Conservation (phyloP, 2,329 filamentous ascomycete genomes). For the Didymella arachidicola region DNA sequence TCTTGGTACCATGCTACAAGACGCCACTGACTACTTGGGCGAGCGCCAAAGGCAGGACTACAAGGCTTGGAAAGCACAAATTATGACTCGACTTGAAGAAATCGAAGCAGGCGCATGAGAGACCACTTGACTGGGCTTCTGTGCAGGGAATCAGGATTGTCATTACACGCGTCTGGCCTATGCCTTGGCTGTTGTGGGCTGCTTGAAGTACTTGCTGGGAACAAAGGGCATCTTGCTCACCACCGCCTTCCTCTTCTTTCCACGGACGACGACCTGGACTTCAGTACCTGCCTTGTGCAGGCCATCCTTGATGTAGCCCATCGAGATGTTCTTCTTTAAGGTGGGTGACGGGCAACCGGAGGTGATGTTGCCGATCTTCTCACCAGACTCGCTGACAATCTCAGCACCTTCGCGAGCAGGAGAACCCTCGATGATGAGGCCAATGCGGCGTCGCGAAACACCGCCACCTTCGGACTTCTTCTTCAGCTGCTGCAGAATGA, state of each 20-base stretch:
- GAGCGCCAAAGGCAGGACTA: constrained; percentile 69
- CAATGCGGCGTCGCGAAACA: constrained; percentile 76
- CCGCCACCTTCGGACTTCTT: constrained; percentile 75
- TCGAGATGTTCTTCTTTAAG: constrained; percentile 89
- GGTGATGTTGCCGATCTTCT: constrained; percentile 80
- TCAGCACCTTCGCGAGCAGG: constrained; percentile 89
- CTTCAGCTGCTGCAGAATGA: constrained; percentile 78
- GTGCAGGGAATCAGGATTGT: neutral
- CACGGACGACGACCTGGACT: constrained; percentile 78
- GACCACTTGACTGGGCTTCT: neutral
- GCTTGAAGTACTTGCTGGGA: constrained; percentile 74
- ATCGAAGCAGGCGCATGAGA: constrained; percentile 47
- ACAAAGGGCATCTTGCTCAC: constrained; percentile 93
- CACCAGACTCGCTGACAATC: constrained; percentile 70
- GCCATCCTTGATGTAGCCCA: constrained; percentile 87
- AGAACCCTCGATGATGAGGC: constrained; percentile 81
- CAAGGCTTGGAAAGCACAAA: constrained; percentile 67
- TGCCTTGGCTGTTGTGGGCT: constrained; percentile 36
- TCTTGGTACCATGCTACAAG: constrained; percentile 75
- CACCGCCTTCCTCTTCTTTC: constrained; percentile 75
- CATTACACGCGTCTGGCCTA: constrained; percentile 16
- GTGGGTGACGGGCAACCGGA: constrained; percentile 90
- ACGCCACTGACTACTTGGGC: constrained; percentile 74
- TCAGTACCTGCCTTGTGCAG: constrained; percentile 85
- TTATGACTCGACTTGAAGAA: constrained; percentile 64